phyloP scores from a whole-genome alignment of 106 monocot species.

The Dioscorea alata region DNA sequence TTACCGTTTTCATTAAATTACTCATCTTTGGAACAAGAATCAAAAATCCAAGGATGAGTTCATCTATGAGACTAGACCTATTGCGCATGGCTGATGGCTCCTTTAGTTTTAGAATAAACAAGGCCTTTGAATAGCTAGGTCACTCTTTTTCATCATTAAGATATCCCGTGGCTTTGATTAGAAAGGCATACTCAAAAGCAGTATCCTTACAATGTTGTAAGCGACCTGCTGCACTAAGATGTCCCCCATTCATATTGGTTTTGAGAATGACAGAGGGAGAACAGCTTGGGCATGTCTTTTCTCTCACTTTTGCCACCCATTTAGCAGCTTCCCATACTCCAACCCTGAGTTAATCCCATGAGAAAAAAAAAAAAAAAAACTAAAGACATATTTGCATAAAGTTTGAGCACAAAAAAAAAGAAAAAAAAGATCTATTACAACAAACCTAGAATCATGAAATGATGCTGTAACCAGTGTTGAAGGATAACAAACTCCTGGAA shows the following conservation, averaged over 20 bases:
- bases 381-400: not conserved
- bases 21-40: too few relatives aligned
- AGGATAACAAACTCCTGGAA: constrained; percentile 51
- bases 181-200: constrained; percentile 87
- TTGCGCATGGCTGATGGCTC: too few relatives aligned
- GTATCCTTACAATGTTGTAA: constrained; percentile 65
- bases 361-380: not conserved
- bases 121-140: not conserved
- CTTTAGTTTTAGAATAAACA: not conserved
- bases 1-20: too few relatives aligned
- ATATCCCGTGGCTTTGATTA: constrained; percentile 67
- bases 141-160: constrained; percentile 13
- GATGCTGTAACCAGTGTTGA: constrained; percentile 70
- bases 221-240: constrained; percentile 87
- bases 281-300: constrained; percentile 51
- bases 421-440: too few relatives aligned
- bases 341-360: constrained; percentile 36
- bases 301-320: constrained; percentile 85
- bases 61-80: too few relatives aligned
- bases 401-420: too few relatives aligned
- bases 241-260: constrained; percentile 80
- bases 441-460: constrained; percentile 82
- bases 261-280: constrained; percentile 65
- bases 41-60: too few relatives aligned
- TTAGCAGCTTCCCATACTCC: constrained; percentile 99